A percentile compares a stretch with the other conserved stretches of the same genome.
Evolutionary conservation across 192 early-diverging fungal species (phyloP).

Genomic region (Linnemannia zychae): DNA sequence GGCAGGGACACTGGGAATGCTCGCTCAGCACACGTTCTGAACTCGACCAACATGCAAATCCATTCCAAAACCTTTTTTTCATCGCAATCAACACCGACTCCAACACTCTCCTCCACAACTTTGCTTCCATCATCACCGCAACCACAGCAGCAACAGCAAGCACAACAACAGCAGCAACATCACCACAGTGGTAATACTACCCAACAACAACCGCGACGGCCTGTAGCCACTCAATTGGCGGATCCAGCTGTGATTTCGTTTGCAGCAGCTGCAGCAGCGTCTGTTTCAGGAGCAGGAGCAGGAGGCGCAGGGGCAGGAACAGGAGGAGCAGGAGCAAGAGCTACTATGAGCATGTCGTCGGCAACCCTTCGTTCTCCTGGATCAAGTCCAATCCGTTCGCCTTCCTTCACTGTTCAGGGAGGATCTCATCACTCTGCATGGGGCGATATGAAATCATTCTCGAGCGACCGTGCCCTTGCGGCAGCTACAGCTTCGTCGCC

Average conservation of each 20-base stretch:
- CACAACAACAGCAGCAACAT: background rate
- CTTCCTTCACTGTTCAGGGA: background rate
- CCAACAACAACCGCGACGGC: background rate
- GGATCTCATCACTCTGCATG: background rate
- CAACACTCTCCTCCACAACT: slow-evolving; percentile 13
- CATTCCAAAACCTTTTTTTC: slow-evolving; percentile 25
- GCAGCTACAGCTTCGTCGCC: background rate
- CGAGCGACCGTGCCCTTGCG: slow-evolving; percentile 1
- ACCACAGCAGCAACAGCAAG: background rate
- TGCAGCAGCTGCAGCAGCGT: slow-evolving; percentile 27
- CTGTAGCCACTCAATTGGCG: background rate
- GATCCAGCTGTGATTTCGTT: slow-evolving; percentile 18
- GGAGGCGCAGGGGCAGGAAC: too few relatives aligned
- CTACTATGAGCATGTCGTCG: background rate
- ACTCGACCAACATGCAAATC: slow-evolving; percentile 31
- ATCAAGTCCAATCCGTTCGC: background rate
- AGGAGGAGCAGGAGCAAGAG: background rate
- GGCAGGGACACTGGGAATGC: slow-evolving; percentile 22
- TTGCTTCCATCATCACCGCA: background rate
- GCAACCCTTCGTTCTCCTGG: background rate
- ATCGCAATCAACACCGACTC: slow-evolving; percentile 10
- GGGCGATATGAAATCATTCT: slow-evolving; percentile 1
- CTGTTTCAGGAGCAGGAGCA: slow-evolving; percentile 1
- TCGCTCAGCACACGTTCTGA: slow-evolving; percentile 22
- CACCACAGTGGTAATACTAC: too few relatives aligned